A percentile compares a stretch with the other conserved stretches of the same genome.
Evolutionary conservation across 192 early-diverging fungal genomes (phyloP).

Genomic region (Piromyces finnis): DNA sequence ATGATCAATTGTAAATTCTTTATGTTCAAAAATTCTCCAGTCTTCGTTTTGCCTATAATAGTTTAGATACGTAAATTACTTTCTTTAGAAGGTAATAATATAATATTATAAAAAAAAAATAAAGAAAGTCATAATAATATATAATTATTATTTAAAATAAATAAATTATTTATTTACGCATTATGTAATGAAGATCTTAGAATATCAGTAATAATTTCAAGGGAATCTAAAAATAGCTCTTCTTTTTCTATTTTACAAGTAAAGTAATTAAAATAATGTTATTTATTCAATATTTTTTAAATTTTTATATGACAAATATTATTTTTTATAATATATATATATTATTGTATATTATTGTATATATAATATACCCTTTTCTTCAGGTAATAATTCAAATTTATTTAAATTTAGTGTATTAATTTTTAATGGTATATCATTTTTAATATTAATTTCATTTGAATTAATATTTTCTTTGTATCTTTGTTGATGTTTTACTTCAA

Average conservation of each 20-base stretch:
- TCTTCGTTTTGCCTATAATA: background rate
- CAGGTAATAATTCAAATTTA: background rate
- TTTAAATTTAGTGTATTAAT: background rate
- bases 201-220: background rate
- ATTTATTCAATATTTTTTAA: too few species aligned
- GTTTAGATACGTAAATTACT: too few species aligned
- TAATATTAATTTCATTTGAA: background rate
- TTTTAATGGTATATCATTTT: background rate
- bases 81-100: too few species aligned
- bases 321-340: too few species aligned
- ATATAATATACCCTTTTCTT: background rate
- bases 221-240: background rate
- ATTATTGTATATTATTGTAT: too few species aligned
- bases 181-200: background rate
- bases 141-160: too few species aligned
- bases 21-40: background rate
- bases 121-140: too few species aligned
- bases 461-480: background rate
- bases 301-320: background rate
- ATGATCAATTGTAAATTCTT: background rate
- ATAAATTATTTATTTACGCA: background rate
- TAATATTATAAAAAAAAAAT: too few species aligned
- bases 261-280: too few species aligned
- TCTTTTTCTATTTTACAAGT: background rate
- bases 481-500: background rate